Percentiles rank a stretch among this genome's conserved stretches.
These are phyloP conservation scores for Candida ipomoeae DNA, from an alignment of 805 yeast species.

Conservation along the genomic window DNA sequence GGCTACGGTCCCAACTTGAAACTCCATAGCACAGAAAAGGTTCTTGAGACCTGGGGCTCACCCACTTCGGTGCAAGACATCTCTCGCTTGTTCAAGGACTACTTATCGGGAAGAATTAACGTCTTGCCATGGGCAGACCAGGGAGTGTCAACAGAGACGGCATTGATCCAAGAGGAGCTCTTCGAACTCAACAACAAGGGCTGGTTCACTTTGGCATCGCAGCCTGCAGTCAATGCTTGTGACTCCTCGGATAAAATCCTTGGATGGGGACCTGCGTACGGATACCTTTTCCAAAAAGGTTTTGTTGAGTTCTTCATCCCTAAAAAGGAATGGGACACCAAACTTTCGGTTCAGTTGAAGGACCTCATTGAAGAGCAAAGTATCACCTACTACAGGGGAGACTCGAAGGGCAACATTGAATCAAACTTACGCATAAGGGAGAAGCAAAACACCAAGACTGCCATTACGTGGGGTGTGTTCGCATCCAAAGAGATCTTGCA, in stretches of 20 bases:
- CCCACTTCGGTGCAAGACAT: constrained; percentile 62
- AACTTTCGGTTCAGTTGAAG: constrained; percentile 50
- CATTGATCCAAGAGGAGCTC: constrained; percentile 86
- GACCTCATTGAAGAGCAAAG: constrained; percentile 33
- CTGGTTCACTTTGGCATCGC: constrained; percentile 87
- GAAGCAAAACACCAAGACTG: constrained; percentile 50
- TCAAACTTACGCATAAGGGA: constrained; percentile 52
- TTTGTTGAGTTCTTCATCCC: constrained; percentile 82
- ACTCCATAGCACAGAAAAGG: constrained; percentile 57
- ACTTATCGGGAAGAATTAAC: constrained; percentile 68
- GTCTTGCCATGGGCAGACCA: constrained; percentile 91
- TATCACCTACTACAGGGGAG: constrained; percentile 75
- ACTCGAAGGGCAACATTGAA: constrained; percentile 50
- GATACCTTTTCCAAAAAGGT: constrained; percentile 87
- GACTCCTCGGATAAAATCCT: constrained; percentile 78
- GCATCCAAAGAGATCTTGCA: constrained; percentile 86
- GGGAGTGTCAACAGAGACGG: constrained; percentile 84
- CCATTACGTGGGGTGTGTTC: constrained; percentile 98
- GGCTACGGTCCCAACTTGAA: constrained; percentile 94
- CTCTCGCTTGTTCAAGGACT: constrained; percentile 61
- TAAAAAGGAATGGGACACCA: constrained; percentile 60
- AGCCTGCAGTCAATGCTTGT: constrained; percentile 86
- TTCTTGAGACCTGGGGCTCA: constrained; percentile 74
- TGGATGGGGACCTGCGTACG: constrained; percentile 97
- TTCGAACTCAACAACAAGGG: constrained; percentile 71